Evolutionary conservation across 139 green algal genomes (phyloP), one percentile per base, ranked within the genome.

Genomic region (Micractinium conductrix): DNA sequence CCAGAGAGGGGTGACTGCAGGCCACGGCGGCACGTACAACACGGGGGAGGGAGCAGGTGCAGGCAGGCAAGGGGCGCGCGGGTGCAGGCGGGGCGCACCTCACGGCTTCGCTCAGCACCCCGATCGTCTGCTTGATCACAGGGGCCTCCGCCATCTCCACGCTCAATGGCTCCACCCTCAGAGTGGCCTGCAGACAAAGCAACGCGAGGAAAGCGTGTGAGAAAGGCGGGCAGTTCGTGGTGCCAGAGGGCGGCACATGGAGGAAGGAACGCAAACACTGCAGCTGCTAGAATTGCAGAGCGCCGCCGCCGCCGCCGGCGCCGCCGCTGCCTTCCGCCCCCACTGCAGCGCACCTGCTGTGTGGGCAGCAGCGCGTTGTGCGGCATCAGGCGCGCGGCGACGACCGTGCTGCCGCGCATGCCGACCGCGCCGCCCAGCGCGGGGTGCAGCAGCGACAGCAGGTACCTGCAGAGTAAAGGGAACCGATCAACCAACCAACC

Each of bases 351-450:
- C 37, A 73, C 76, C 58, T 82, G 55, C 21, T 38, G 42, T 10
- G 76, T 37, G 40, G 76, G 76, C 76, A 67, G 63, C 38, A 82
- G 76, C 21, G 38, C 53, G 38, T 71, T 43, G 76, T 82, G 76
- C 4, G 76, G 76, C 12, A 71, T 82, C 10, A 82, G 76, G 19
- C 63, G 37, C 0, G 76, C 76, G 12, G 72, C 19, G 14, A 82
- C 55, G 28, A 26, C 22, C 0, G 76, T 73, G 1, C 12, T 38
- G 26, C 55, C 55, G 28, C 40, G 38, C 38, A 82, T 67, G 40
- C 76, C 76, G 3, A 73, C 76, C 8, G 76, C 42, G 24, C 58
- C 76, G 37, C 76, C 58, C 55, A 82, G 58, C 14, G 62, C 58
- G 1, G 76, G 76, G 55, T 82, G 76, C 28, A 71, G 55, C 53